phyloP scores from a whole-genome alignment of 148 eudicot species.

The Cornus controversa region DNA sequence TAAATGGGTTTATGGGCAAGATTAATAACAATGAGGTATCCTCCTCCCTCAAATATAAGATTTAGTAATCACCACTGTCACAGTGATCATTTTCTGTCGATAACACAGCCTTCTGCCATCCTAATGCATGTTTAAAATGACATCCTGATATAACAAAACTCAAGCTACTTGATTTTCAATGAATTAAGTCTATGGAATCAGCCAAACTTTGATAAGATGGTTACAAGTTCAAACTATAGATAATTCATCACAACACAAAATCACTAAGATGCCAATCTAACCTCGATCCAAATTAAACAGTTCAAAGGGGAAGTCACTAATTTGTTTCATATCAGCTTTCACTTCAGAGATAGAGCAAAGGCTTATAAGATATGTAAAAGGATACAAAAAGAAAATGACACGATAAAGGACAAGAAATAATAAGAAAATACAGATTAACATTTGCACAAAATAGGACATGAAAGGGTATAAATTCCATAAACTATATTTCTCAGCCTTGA shows the following conservation, averaged over 20 bases:
- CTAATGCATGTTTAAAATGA: not conserved
- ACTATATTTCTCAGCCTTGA: not conserved
- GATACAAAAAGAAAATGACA: not conserved
- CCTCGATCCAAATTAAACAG: not conserved
- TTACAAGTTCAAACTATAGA: not conserved
- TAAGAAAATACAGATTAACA: too few species aligned
- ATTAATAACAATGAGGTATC: not conserved
- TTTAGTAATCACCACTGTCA: not conserved
- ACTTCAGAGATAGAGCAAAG: not conserved
- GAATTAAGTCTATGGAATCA: not conserved
- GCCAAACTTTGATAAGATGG: not conserved
- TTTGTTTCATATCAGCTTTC: slow-evolving; percentile 4
- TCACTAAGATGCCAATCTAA: too few species aligned
- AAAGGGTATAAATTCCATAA: not conserved
- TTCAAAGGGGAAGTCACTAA: not conserved
- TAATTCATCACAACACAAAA: not conserved
- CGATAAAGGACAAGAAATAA: not conserved
- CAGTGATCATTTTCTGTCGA: too few species aligned
- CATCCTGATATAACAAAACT: not conserved
- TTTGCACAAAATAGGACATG: too few species aligned
- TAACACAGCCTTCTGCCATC: not conserved
- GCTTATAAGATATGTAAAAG: not conserved
- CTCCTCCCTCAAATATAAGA: not conserved
- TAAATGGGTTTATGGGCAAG: not conserved
- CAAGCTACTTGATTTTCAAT: not conserved